Conservation (phyloP, 805 yeast genomes). For the Alloascoidea africana region DNA sequence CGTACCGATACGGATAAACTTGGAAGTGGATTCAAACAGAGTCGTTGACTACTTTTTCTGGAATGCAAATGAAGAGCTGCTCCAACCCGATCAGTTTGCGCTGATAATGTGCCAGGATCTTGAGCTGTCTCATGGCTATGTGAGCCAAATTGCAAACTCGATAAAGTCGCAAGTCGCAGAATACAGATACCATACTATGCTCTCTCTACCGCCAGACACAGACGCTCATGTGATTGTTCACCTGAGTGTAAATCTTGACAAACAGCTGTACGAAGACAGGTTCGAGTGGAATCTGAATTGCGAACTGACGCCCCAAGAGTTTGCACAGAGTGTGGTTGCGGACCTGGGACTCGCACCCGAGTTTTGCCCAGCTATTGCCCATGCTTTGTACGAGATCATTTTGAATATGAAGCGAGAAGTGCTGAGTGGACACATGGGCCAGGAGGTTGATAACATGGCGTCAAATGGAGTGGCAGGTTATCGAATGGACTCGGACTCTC, state of each 20-base stretch:
- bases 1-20: constrained; percentile 50
- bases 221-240: constrained; percentile 67
- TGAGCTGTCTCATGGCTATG: constrained; percentile 50
- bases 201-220: constrained; percentile 51
- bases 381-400: constrained; percentile 69
- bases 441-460: constrained; percentile 38
- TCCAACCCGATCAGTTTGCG: constrained; percentile 66
- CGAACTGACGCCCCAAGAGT: constrained; percentile 60
- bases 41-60: constrained; percentile 60
- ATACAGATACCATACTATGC: constrained; percentile 42
- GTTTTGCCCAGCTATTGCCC: constrained; percentile 80
- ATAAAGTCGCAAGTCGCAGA: constrained; percentile 75
- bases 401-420: constrained; percentile 70
- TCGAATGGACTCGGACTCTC: constrained; percentile 58
- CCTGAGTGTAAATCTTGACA: constrained; percentile 68
- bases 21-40: constrained; percentile 40
- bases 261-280: constrained; percentile 76
- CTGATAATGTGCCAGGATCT: constrained; percentile 66
- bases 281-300: constrained; percentile 79
- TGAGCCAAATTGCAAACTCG: constrained; percentile 52
- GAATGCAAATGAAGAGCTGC: constrained; percentile 49
- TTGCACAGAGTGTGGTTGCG: constrained; percentile 67
- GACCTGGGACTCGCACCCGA: constrained; percentile 80
- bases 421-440: constrained; percentile 47
- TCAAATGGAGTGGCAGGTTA: constrained; percentile 51